A percentile compares a stretch with the other conserved stretches of the same genome.
These are phyloP conservation scores for Oemleria cerasiformis DNA, from an alignment of 306 rosid genomes.

Conservation along the genomic window DNA sequence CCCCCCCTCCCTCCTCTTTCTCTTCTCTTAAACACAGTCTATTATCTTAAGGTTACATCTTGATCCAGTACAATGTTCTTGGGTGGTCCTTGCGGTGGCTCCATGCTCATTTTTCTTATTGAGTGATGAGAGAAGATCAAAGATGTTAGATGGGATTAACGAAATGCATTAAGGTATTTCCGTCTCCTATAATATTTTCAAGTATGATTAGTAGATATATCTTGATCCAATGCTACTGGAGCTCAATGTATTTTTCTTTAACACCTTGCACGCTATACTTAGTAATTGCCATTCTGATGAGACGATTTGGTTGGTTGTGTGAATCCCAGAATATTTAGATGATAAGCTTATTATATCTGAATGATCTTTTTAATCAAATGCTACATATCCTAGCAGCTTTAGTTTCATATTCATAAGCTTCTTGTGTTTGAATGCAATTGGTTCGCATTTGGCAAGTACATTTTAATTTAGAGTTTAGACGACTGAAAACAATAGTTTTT, in stretches of 20 bases:
- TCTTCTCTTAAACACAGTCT: neutral
- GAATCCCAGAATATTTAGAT: neutral
- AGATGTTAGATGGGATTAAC: neutral
- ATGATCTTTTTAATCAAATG: neutral
- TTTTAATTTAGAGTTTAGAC: no score
- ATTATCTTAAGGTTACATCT: neutral
- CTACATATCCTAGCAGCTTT: neutral
- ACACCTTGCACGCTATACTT: neutral
- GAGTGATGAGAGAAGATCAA: neutral
- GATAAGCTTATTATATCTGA: neutral
- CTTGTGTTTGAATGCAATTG: neutral
- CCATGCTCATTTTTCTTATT: neutral
- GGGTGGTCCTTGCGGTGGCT: neutral
- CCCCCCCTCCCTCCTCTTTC: neutral
- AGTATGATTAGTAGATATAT: slow-evolving; percentile 3
- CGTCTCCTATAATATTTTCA: neutral
- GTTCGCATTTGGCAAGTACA: neutral
- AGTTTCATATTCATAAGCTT: neutral
- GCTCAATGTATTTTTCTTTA: neutral
- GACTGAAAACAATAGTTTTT: no score
- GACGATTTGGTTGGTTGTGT: neutral
- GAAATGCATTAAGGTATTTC: slow-evolving; percentile 6
- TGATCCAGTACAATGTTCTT: neutral
- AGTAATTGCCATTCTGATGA: neutral
- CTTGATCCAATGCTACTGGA: neutral